Base-by-base conservation (phyloP, 768 basidiomycete species). In the Glaciozyma antarctica region DNA sequence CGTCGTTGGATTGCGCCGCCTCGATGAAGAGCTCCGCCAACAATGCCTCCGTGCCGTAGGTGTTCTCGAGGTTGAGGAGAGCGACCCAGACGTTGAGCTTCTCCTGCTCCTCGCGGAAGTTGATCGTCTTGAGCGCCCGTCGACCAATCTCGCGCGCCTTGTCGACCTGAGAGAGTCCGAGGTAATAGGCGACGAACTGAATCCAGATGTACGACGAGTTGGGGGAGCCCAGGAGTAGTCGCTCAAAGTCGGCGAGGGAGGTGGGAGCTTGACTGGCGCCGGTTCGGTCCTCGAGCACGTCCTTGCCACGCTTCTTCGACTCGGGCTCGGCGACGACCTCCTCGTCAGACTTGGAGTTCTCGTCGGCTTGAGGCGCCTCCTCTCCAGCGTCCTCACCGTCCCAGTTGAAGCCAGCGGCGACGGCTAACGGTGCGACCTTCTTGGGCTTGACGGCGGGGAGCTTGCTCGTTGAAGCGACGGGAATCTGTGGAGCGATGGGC, bases 191-290 rank as follows among this genome's bases (percentile, higher is more conserved):
- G 91, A 99, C 98, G 77, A 92, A 99, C 76, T 97, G 93, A 64
- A 99, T 86, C 95, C 95, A 99, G 43, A 98, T 82, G 78, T 88
- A 95, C 0, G 95, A 98, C 10, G 93, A 98, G 75, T 95, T 91
- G 2, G 95, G 94, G 0, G 94, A 92, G 34, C 90, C 89, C 47
- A 98, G 81, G 54, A 99, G 82, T 44, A 89, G 78, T 17, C 95
- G 84, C 77, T 99, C 95, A 72, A 97, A 99, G 76, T 99, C 94
- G 41, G 87, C 84, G 66, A 87, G 89, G 2, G 95, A 95, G 75
- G 90, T 88, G 2, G 95, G 95, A 26, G 80, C 80, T 72, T 85
- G 87, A 47, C 82, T 84, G 65, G 94, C 87, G 30, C 85, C 88
- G 0, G 95, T 97, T 38, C 74, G 72, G 68, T 79, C 79, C 60